Conservation (phyloP, 257 asterid species). For the Scutellaria baicalensis region DNA sequence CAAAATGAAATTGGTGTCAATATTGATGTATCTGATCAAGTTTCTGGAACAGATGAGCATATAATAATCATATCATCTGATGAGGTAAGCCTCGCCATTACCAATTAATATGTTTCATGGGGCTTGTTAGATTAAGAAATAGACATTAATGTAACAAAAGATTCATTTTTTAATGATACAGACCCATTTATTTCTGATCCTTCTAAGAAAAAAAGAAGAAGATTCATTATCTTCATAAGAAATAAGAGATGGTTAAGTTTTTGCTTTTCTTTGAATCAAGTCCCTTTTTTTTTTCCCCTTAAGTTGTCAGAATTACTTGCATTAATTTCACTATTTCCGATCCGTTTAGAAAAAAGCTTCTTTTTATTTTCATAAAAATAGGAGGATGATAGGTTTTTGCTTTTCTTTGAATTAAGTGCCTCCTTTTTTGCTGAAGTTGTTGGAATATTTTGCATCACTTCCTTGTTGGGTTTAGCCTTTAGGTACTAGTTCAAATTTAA, state of each 20-base stretch:
- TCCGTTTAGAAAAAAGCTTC: no score
- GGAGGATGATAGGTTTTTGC: not conserved
- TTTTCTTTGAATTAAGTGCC: not conserved
- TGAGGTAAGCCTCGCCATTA: constrained; percentile 48
- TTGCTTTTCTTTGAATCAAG: no score
- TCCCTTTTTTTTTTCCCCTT: no score
- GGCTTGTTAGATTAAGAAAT: not conserved
- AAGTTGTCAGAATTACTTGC: no score
- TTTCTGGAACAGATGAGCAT: constrained; percentile 62
- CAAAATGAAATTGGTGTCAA: constrained; percentile 77
- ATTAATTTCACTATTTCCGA: no score
- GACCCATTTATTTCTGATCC: not conserved
- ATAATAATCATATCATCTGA: constrained; percentile 67
- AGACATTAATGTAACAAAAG: no score
- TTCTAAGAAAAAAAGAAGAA: no score
- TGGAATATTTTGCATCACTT: not conserved
- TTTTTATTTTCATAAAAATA: no score
- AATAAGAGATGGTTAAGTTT: no score
- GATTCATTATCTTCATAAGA: no score
- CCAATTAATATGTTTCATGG: not conserved
- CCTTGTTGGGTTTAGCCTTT: not conserved
- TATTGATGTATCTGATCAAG: constrained; percentile 52
- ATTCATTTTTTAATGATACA: no score
- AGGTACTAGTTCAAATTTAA: not conserved
- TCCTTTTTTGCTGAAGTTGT: not conserved